Conservation (phyloP, 192 early-diverging fungal genomes). For the Geranomyces michiganensis region DNA sequence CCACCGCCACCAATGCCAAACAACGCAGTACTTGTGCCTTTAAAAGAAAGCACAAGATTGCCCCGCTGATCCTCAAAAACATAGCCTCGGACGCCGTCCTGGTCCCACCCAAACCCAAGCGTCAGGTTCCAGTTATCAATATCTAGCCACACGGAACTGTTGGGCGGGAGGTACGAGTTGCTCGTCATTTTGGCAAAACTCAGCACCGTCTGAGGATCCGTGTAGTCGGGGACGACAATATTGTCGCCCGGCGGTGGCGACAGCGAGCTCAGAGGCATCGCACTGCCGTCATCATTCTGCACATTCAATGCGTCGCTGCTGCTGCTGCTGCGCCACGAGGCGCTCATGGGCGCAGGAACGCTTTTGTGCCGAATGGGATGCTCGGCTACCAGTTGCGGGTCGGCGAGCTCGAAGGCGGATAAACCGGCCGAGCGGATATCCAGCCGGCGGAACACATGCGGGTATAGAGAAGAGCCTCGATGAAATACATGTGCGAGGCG, state of each 20-base stretch:
- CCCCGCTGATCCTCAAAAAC: slow-evolving; percentile 74
- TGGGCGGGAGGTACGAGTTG: slow-evolving; percentile 78
- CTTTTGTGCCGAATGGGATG: neutral
- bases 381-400: neutral
- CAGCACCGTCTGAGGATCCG: slow-evolving; percentile 71
- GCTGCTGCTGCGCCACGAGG: neutral
- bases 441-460: slow-evolving; percentile 9
- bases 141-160: slow-evolving; percentile 30
- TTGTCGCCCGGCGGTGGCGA: neutral
- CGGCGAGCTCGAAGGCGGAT: neutral
- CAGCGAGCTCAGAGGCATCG: neutral
- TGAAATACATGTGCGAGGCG: slow-evolving; percentile 15
- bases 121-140: slow-evolving; percentile 32
- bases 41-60: slow-evolving; percentile 76
- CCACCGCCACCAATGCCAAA: slow-evolving; percentile 42
- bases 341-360: neutral
- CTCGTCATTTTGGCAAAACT: slow-evolving; percentile 79
- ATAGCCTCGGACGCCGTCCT: slow-evolving; percentile 73
- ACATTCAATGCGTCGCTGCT: neutral
- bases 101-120: slow-evolving; percentile 45
- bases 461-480: slow-evolving; percentile 6
- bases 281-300: neutral
- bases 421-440: neutral
- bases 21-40: slow-evolving; percentile 64
- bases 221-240: slow-evolving; percentile 67